Base-by-base conservation (phyloP, 768 basidiomycete genomes). In the Amanita muscaria region DNA sequence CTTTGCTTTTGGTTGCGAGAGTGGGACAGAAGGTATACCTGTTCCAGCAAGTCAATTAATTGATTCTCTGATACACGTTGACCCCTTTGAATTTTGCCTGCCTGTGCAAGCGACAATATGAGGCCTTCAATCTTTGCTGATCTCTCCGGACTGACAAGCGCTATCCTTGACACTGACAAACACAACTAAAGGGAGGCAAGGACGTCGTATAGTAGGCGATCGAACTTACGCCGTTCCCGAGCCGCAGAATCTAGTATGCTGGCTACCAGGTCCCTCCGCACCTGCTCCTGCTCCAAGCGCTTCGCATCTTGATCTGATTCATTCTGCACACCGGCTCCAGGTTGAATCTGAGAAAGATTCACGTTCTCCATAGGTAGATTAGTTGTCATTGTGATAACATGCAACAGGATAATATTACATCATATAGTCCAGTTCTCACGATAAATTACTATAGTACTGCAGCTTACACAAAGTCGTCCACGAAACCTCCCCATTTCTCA, bases 11-110 rank as follows among this genome's bases (percentile, higher is more conserved):
- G 56, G 57, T 46, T 51, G 54, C 53, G 54, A 42, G 27, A 16
- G 30, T 24, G 29, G 30, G 33, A 18, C 25, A 23, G 39, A 14
- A 12, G 6, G 52, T 63, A n/a, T 49, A 84, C 91, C 75, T 94
- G 88, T 53, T 93, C 85, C 47, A 94, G 71, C 27, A 94, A 66
- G 38, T 80, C 81, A 51, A 96, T 88, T 43, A 96, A 71, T 59
- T 91, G 88, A 37, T 72, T 65, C 58, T 96, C 91, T 22, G 72
- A 77, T 31, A 94, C 82, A 22, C 79, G 69, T n/a, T n/a, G n/a
- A 1, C 81, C 83, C 34, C 83, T 73, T 30, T 94, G n/a, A n/a
- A n/a, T 60, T 59, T 91, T 88, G 5, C 90, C 88, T 1, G 76
- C 70, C 63, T 89, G 87, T 6, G 80, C 88, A 85, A 91, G 89